phyloP scores from a whole-genome alignment of 176 grass and related monocot genomes.

The Hordeum marinum region DNA sequence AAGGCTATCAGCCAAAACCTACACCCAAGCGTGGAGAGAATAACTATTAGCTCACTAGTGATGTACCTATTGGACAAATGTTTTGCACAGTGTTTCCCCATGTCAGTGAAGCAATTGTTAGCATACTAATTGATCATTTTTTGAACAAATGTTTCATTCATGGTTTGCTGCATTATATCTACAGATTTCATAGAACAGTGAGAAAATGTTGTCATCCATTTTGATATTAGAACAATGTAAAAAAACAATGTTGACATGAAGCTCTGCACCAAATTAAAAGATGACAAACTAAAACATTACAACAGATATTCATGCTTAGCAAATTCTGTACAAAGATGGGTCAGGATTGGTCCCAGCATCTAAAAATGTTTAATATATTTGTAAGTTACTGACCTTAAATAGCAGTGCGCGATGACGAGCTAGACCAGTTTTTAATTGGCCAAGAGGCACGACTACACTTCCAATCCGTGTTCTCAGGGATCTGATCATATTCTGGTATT shows the following conservation, averaged over 20 bases:
- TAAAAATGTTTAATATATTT: conserved; percentile 11
- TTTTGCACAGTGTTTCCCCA: background rate
- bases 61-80: background rate
- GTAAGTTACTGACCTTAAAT: conserved; percentile 74
- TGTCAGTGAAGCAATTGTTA: conserved; percentile 5
- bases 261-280: background rate
- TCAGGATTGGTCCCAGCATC: background rate
- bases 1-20: conserved; percentile 96
- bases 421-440: conserved; percentile 77
- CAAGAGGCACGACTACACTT: conserved; percentile 72
- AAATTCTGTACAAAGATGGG: background rate
- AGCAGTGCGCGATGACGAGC: conserved; percentile 90
- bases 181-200: background rate
- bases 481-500: conserved; percentile 59
- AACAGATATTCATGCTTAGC: conserved; percentile 15
- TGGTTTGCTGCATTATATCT: background rate
- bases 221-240: background rate
- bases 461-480: conserved; percentile 50
- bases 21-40: conserved; percentile 22
- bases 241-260: background rate
- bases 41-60: conserved; percentile 6
- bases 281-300: conserved; percentile 16
- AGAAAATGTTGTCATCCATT: background rate
- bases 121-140: background rate
- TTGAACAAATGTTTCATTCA: background rate